Base-by-base conservation (phyloP, 352 stramenopile species). In the Phytophthora boehmeriae region DNA sequence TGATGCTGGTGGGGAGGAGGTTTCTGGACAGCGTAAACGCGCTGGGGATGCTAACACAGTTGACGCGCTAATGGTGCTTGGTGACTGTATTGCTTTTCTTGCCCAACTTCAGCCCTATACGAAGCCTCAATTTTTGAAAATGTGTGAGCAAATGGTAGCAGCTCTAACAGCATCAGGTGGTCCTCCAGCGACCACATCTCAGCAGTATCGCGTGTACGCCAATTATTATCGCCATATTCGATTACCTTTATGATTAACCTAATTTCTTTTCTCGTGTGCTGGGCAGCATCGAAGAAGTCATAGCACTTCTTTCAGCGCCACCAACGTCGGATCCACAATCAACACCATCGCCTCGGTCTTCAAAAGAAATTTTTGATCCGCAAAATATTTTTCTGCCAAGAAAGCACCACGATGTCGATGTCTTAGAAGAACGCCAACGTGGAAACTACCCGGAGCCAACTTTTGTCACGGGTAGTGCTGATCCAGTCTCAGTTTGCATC, bases 401-500 rank as follows among this genome's bases (percentile, higher is more conserved):
- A 19, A 78, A 75, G 47, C 23, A 63, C 17, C 34, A 60, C 19
- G n/a, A 53, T n/a, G 13, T 3, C 22, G 25, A 20, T 46, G 17
- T 23, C 20, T 9, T 14, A 9, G 25, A 59, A 42, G 17, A 49
- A 0, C 9, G 19, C 17, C 25, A 25, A 25, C 35, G 48, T 38
- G 54, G 71, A 42, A 50, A 63, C 39, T 52, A 67, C 36, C 49
- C 34, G 1, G 59, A 66, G 11, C 45, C 60, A 0, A 52, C 72
- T 2, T 65, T 82, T 10, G 58, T 93, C 28, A 90, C 83, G 9
- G 83, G 86, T 14, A 78, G 68, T 43, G 72, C 66, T 22, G 83
- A 95, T 22, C 86, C 82, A 8, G 66, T 95, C 2, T 73, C 76
- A 1, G 54, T 95, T 22, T 68, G 71, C 20, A 65, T 92, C 16